Percentiles rank a stretch among this genome's conserved stretches.
These are phyloP conservation scores for Ceratocystiopsis sp. DNA, from an alignment of 2,329 filamentous ascomycete species.

Conservation along the genomic window DNA sequence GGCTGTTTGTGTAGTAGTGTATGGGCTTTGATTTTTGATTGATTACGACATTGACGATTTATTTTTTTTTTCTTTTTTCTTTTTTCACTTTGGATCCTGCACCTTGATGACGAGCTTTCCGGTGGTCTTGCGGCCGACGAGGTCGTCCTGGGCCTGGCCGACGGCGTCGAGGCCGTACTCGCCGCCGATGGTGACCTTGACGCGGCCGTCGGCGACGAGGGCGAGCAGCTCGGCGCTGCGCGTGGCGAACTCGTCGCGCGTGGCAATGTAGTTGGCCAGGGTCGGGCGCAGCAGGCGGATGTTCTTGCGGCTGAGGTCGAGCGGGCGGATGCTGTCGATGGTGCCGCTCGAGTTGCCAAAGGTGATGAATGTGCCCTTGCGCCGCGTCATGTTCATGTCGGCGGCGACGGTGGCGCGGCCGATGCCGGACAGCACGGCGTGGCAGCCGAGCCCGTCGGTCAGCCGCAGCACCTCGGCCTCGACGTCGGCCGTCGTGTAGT, in stretches of 20 bases:
- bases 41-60: no score
- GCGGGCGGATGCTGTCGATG: conserved; percentile 44
- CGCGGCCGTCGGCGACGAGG: conserved; percentile 8
- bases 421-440: conserved; percentile 70
- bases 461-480: conserved; percentile 20
- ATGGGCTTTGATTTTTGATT: no score
- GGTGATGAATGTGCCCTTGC: conserved; percentile 60
- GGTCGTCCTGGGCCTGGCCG: conserved; percentile 10
- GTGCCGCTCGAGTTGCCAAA: conserved; percentile 69
- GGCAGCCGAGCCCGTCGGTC: conserved; percentile 55
- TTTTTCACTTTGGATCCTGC: no score
- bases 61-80: no score
- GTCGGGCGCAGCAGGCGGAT: conserved; percentile 55
- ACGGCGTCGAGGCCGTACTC: conserved; percentile 8
- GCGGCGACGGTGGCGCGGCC: conserved; percentile 71
- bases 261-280: conserved; percentile 52
- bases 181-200: conserved; percentile 8
- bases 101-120: no score
- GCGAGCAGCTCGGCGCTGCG: conserved; percentile 9
- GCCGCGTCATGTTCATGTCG: conserved; percentile 53
- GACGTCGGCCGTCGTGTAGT: conserved; percentile 42
- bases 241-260: conserved; percentile 51
- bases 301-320: conserved; percentile 53
- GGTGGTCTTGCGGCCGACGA: no score
- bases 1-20: conserved; percentile 32